phyloP scores from a whole-genome alignment of 2,329 filamentous ascomycete genomes.

The Fusarium praegraminearum region DNA sequence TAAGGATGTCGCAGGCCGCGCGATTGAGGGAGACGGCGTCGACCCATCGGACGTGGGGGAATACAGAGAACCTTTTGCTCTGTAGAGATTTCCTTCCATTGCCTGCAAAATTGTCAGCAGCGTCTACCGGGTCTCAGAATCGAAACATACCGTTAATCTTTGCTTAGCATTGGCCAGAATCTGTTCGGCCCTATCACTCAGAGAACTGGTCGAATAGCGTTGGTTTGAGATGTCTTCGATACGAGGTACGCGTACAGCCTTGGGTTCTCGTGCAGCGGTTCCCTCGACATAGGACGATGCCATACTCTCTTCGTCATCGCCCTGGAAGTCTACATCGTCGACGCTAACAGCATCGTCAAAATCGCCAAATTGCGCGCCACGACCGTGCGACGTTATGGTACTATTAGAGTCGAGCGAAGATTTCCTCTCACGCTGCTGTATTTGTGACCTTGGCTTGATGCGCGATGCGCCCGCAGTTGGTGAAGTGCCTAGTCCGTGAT shows the following conservation, averaged over 20 bases:
- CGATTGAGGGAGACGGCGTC: conserved; percentile 64
- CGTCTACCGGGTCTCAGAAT: neutral
- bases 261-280: conserved; percentile 47
- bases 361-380: conserved; percentile 65
- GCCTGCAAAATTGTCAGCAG: conserved; percentile 65
- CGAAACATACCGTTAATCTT: conserved; percentile 78
- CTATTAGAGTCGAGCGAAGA: conserved; percentile 71
- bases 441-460: conserved; percentile 60
- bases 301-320: conserved; percentile 75
- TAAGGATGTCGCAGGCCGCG: conserved; percentile 45
- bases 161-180: conserved; percentile 95
- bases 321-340: conserved; percentile 74
- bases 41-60: conserved; percentile 61
- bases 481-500: conserved; percentile 57
- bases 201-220: conserved; percentile 76
- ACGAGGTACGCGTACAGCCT: conserved; percentile 21
- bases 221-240: conserved; percentile 58
- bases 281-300: conserved; percentile 68
- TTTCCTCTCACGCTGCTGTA: conserved; percentile 61
- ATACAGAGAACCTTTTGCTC: conserved; percentile 77
- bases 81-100: conserved; percentile 91
- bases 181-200: conserved; percentile 86
- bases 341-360: conserved; percentile 73
- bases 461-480: conserved; percentile 58
- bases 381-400: conserved; percentile 67